Conservation (phyloP, 768 basidiomycete genomes). For the Phaffia tasmanica region DNA sequence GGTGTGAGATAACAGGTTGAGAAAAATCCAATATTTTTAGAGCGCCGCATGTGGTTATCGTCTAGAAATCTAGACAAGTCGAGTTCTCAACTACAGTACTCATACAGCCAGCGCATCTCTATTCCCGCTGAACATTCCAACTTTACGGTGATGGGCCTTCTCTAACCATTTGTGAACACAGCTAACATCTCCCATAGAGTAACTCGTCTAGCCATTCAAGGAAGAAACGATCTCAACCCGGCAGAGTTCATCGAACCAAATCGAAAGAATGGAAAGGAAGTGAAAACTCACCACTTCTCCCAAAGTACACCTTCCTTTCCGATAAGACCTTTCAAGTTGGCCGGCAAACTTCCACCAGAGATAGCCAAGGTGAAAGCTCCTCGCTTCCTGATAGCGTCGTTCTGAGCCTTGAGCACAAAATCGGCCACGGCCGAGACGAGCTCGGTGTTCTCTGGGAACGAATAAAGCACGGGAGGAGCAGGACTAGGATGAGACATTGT, state of each 20-base stretch:
- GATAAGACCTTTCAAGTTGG: conserved; percentile 61
- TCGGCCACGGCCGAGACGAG: conserved; percentile 60
- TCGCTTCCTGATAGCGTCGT: conserved; percentile 75
- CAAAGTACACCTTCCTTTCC: conserved; percentile 58
- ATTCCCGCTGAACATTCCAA: too few relatives aligned
- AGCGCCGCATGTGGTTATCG: too few relatives aligned
- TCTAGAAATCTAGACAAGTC: too few relatives aligned
- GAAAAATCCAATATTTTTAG: too few relatives aligned
- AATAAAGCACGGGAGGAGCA: conserved; percentile 56
- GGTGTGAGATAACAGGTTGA: not conserved
- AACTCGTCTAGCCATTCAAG: too few relatives aligned
- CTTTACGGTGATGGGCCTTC: too few relatives aligned
- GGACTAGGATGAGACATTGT: conserved; percentile 39
- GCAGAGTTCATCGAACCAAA: not conserved
- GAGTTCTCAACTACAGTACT: too few relatives aligned
- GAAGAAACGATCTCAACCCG: not conserved
- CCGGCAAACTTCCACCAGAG: conserved; percentile 85
- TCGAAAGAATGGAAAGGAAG: too few relatives aligned
- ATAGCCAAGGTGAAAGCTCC: conserved; percentile 84
- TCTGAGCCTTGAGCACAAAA: conserved; percentile 78
- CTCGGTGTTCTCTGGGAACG: conserved; percentile 50
- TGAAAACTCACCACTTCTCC: conserved; percentile 72
- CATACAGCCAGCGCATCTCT: too few relatives aligned
- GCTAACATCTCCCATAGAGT: not conserved
- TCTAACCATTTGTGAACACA: not conserved